These are phyloP conservation scores for Anastatica hierochuntica DNA, from an alignment of 345 rosid genomes.

Conservation along the genomic window DNA sequence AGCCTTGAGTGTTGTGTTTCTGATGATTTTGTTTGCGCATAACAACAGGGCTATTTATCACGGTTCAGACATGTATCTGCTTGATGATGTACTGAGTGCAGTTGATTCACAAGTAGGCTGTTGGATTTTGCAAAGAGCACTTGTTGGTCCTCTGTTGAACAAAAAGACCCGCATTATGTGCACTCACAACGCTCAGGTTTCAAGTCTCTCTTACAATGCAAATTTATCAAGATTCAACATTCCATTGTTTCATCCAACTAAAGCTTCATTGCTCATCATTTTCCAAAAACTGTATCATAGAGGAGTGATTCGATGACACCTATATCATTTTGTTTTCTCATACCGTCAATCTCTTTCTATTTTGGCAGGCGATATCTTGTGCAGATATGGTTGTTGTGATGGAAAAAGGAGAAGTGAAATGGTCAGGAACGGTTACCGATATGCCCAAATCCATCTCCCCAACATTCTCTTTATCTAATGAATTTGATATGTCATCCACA, in stretches of 20 bases:
- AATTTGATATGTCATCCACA: constrained; percentile 32
- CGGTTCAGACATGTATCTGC: constrained; percentile 49
- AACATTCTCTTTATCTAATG: constrained; percentile 34
- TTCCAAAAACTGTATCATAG: background rate
- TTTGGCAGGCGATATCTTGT: constrained; percentile 69
- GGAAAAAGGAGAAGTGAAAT: constrained; percentile 65
- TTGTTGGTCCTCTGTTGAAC: constrained; percentile 53
- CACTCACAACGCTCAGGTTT: constrained; percentile 76
- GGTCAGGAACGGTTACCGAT: constrained; percentile 66
- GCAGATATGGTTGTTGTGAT: constrained; percentile 68
- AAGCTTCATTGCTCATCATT: too few relatives aligned
- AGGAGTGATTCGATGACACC: background rate
- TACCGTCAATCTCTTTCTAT: background rate
- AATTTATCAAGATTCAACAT: too few relatives aligned
- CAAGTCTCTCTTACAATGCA: constrained; percentile 12
- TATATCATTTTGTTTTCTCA: background rate
- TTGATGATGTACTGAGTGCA: constrained; percentile 92
- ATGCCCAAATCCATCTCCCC: constrained; percentile 41
- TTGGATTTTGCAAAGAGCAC: constrained; percentile 66
- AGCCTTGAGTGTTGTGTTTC: background rate
- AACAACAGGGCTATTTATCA: constrained; percentile 67
- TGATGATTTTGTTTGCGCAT: constrained; percentile 11
- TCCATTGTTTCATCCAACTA: too few relatives aligned
- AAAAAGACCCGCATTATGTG: constrained; percentile 65
- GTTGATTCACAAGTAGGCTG: constrained; percentile 88